Evolutionary conservation across 2,329 filamentous ascomycete genomes (phyloP), one percentile per base, ranked within the genome.

Genomic region (Coniochaeta sp.): DNA sequence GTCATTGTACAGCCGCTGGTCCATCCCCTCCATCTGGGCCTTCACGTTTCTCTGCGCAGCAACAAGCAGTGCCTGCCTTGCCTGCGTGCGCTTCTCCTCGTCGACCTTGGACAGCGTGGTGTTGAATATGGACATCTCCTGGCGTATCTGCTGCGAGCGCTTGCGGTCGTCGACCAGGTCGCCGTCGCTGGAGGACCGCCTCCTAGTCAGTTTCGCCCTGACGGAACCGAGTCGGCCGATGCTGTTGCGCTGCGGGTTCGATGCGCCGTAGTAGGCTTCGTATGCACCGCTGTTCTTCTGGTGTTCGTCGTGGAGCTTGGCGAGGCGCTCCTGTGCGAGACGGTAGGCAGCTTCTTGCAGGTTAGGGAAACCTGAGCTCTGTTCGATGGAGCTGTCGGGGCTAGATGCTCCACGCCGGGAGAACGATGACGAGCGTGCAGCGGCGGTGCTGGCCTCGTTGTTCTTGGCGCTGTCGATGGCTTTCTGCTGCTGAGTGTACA

Each of bases 321-420:
- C 82, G 22, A 96, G 73, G 31, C 91, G 83, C 65, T 95, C 88
- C 52, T 91, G 84, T 0, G 92, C 91, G 51, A 94, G 80, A 61
- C 85, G 91, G 61, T 94, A 90, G 1, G 92, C 92, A 5, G 87
- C 86, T 61, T 95, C 90, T 63, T 96, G 90, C 1, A 96, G 75
- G 55, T 83, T 86, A 56, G 82, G 69, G 55, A 77, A 73, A 60
- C 83, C 71, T 52, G 81, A 76, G 5, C 60, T 18, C 65, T 65
- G 22, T 56, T 68, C 54, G 66, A 49, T 55, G 58, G 51, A 68
- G 58, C n/a, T 62, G 60, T 49, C 63, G 57, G 18, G 64, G 16
- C 32, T 52, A 14, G 50, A 27, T 13, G 24, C 33, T 16, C 52
- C 56, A 8, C 55, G 55, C 10, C 56, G 52, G 10, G 55, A 47